Base-by-base conservation (phyloP, 257 asterid species). In the Solanum peruvianum region DNA sequence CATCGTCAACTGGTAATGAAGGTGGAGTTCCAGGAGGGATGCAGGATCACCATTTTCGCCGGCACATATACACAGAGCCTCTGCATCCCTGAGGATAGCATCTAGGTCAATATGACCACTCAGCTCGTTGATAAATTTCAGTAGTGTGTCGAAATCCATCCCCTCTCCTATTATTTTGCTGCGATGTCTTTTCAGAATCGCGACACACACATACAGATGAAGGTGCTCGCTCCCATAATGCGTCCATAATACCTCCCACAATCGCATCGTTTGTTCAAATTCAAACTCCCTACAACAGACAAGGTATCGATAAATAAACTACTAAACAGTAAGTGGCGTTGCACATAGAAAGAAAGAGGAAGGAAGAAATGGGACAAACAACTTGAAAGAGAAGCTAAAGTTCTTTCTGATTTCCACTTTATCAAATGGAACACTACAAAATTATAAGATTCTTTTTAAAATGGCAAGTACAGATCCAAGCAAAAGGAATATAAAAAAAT, bases 11-110 rank as follows among this genome's bases (percentile, higher is more conserved):
- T 4, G 99, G 98, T 82, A 97, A 92, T 1, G 99, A 96, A 87
- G 99, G 99, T 10, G 99, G 99, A 87, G 98, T 96, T 73, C 99
- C 99, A 6, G 99, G 99, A 77, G 98, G 99, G 41, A 97, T 94
- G 89, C 94, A 90, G 70, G 98, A 96, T 11, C 95, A 45, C 99
- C 99, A 67, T 96, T 94, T 92, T 97, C 99, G 84, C 99, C 99
- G 18, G 99, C 99, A 87, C 94, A 91, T 88, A 97, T 89, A 86
- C 98, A 97, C 45, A 96, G 89, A 35, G 99, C 99, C 86, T 97
- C 99, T 0, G 99, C 98, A 90, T 96, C 99, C 91, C 99, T 90
- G 37, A 97, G 91, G 67, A 91, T 92, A 11, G 95, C 88, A 86
- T 96, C 98, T 13, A 96, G 95, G 84, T 96, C 98, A 9, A 97